A percentile compares a stretch with the other conserved stretches of the same genome.
phyloP scores from a whole-genome alignment of 176 grass and related monocot species.

The Sorghum bicolor region DNA sequence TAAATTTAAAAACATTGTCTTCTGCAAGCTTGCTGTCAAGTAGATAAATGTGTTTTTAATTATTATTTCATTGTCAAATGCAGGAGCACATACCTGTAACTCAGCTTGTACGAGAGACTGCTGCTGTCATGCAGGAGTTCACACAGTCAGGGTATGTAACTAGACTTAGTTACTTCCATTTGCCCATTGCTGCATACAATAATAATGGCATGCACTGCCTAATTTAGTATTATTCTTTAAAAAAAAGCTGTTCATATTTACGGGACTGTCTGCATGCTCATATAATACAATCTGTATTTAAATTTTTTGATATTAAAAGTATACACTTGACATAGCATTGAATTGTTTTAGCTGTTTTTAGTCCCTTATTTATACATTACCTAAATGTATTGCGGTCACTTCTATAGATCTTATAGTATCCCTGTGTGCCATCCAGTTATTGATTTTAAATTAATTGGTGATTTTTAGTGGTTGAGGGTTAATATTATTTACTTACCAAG shows the following conservation, averaged over 20 bases:
- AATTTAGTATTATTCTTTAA: not conserved
- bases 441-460: not conserved
- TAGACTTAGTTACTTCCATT: not conserved
- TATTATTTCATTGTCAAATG: constrained; percentile 16
- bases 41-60: constrained; percentile 14
- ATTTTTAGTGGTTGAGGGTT: not conserved
- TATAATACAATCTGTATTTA: not conserved
- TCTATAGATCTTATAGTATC: not conserved
- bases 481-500: not conserved
- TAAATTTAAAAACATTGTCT: not conserved
- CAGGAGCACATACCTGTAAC: constrained; percentile 92
- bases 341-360: not conserved
- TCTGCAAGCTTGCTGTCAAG: not conserved
- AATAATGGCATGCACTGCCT: not conserved
- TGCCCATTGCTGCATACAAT: not conserved
- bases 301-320: not conserved
- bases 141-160: constrained; percentile 85
- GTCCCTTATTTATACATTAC: not conserved
- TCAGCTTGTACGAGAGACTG: constrained; percentile 95
- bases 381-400: not conserved
- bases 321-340: not conserved
- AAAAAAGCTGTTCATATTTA: not conserved
- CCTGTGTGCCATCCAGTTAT: not conserved
- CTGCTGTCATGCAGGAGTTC: constrained; percentile 99
- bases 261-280: not conserved